Conservation (phyloP, 257 asterid genomes). For the Primulina tabacum region DNA sequence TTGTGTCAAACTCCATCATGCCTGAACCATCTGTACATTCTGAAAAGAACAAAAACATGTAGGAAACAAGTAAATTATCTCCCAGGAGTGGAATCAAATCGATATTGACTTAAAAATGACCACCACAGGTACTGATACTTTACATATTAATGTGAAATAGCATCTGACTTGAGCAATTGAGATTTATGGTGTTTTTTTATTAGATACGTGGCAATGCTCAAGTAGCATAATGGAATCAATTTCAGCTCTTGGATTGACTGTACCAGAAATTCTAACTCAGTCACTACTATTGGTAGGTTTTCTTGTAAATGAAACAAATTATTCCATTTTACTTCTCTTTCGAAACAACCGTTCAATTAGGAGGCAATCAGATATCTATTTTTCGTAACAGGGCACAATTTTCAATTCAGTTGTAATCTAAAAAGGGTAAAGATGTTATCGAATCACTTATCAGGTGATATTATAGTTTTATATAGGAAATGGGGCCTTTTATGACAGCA, state of each 20-base stretch:
- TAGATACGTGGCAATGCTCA: background rate
- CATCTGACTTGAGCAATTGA: background rate
- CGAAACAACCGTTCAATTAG: background rate
- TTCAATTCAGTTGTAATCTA: background rate
- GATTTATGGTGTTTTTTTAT: background rate
- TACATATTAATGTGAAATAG: constrained; percentile 7
- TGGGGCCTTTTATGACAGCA: background rate
- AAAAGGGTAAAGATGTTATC: background rate
- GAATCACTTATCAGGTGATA: background rate
- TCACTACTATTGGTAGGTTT: too few species aligned
- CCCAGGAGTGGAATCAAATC: background rate
- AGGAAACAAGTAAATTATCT: background rate
- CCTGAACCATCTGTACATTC: constrained; percentile 59
- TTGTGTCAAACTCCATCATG: constrained; percentile 33
- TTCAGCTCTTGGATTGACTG: too few species aligned
- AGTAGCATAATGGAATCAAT: background rate
- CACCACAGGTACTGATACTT: background rate
- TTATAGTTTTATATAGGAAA: background rate
- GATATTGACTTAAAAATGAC: background rate
- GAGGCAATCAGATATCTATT: background rate
- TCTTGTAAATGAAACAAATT: too few species aligned
- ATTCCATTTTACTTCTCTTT: background rate
- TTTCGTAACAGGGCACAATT: background rate
- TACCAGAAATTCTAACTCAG: too few species aligned
- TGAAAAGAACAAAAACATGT: constrained; percentile 26